A percentile compares a stretch with the other conserved stretches of the same genome.
Conservation (phyloP, 352 stramenopile species). For the Blastocystis hominis region DNA sequence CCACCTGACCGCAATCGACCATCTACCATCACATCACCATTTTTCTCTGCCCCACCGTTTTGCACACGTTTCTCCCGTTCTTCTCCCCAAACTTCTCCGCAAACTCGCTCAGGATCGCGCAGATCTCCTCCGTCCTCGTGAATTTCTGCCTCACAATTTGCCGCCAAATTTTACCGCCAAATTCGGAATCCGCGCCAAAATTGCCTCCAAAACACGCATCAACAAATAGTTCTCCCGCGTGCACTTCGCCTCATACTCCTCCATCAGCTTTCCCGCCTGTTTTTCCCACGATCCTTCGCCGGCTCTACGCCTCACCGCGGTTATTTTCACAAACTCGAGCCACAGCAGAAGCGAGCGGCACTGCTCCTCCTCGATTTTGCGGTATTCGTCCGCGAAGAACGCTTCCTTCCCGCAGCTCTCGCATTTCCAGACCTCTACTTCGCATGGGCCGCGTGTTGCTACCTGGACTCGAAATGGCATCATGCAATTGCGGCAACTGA, state of each 20-base stretch:
- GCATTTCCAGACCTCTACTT: conserved; percentile 24
- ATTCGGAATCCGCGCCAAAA: conserved; percentile 1
- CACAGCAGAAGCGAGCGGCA: conserved; percentile 36
- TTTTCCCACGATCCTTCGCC: conserved; percentile 37
- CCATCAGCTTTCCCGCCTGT: not conserved
- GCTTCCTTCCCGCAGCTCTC: conserved; percentile 14
- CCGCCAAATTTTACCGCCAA: not conserved
- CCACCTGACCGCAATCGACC: conserved; percentile 8
- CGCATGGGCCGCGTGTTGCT: not conserved
- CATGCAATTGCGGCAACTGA: not conserved
- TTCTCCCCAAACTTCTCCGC: conserved; percentile 3
- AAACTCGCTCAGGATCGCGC: not conserved
- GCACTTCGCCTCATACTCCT: conserved; percentile 34
- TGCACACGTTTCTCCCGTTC: conserved; percentile 4
- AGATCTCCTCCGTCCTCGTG: conserved; percentile 15
- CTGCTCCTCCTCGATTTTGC: conserved; percentile 43
- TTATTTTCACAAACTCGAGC: not conserved
- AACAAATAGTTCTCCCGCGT: conserved; percentile 41
- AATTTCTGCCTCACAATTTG: not conserved
- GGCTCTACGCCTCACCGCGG: not conserved
- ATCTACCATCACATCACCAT: not conserved
- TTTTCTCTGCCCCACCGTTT: not conserved
- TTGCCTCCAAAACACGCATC: not conserved
- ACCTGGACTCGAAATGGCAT: not conserved
- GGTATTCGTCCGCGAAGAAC: conserved; percentile 20